phyloP scores from a whole-genome alignment of 2,329 filamentous ascomycete species.

The Immersiporthe knoxdaviesiana region DNA sequence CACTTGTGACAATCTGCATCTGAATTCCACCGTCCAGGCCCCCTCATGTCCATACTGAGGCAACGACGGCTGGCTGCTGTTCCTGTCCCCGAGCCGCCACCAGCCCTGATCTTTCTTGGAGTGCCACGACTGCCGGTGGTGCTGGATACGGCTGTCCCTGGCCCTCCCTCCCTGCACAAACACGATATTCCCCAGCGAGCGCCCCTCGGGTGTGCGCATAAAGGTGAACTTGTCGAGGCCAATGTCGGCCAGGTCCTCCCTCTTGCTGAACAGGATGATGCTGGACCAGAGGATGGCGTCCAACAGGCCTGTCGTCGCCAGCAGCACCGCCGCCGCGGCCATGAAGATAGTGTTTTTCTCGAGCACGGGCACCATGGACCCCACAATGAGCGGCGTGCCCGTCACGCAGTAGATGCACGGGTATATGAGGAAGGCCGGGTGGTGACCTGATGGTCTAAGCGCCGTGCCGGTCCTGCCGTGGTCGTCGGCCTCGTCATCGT shows the following conservation, averaged over 20 bases:
- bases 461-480: constrained; percentile 32
- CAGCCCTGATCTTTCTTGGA: constrained; percentile 28
- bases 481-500: constrained; percentile 7
- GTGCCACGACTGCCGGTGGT: constrained; percentile 26
- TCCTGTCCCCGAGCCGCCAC: constrained; percentile 26
- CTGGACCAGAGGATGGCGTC: constrained; percentile 58
- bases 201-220: constrained; percentile 45
- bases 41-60: background rate
- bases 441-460: constrained; percentile 40
- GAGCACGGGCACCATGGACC: constrained; percentile 41
- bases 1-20: constrained; percentile 39
- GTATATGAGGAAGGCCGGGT: constrained; percentile 66
- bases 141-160: constrained; percentile 21
- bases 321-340: constrained; percentile 62
- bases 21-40: constrained; percentile 31
- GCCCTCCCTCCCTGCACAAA: constrained; percentile 36
- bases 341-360: constrained; percentile 42
- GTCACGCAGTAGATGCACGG: constrained; percentile 71
- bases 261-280: constrained; percentile 53
- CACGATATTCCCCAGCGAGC: constrained; percentile 48
- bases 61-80: constrained; percentile 20
- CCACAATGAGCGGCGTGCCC: constrained; percentile 66
- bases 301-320: constrained; percentile 59
- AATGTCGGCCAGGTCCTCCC: constrained; percentile 46
- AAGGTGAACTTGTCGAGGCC: constrained; percentile 58